Conservation (phyloP, 2,329 filamentous ascomycete species). For the Aspergillus texensis region DNA sequence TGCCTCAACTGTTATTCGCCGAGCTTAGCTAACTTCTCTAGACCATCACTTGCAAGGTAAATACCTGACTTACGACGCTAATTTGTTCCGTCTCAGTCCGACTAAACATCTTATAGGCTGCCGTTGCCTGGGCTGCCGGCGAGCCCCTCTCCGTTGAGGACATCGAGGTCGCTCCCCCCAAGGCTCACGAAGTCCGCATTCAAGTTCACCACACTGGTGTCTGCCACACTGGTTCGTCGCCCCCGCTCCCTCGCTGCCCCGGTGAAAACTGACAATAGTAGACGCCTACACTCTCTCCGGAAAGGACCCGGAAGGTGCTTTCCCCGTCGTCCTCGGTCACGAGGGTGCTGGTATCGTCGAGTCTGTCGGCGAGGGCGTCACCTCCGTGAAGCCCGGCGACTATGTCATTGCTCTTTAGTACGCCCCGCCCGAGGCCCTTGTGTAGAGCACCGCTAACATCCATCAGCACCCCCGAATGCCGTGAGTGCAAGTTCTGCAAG, state of each 20-base stretch:
- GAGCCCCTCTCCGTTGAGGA: constrained; percentile 88
- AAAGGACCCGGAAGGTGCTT: constrained; percentile 94
- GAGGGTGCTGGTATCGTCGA: constrained; percentile 91
- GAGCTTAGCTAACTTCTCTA: constrained; percentile 40
- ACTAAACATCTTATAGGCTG: constrained; percentile 59
- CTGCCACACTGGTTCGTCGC: constrained; percentile 80
- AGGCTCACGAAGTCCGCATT: constrained; percentile 93
- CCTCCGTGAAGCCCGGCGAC: constrained; percentile 90
- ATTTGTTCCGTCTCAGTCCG: neutral
- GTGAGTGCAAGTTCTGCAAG: constrained; percentile 99
- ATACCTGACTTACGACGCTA: neutral
- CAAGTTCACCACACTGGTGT: constrained; percentile 97
- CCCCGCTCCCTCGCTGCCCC: no score
- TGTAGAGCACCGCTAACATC: neutral
- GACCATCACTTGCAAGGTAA: constrained; percentile 88
- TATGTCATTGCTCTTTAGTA: constrained; percentile 88
- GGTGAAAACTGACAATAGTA: constrained; percentile 30
- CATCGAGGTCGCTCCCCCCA: constrained; percentile 85
- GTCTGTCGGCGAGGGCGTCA: constrained; percentile 92
- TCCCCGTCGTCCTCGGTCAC: constrained; percentile 86
- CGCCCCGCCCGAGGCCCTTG: constrained; percentile 32
- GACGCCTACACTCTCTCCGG: constrained; percentile 94
- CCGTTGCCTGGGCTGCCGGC: constrained; percentile 95
- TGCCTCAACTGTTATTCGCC: neutral
- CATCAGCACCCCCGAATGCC: constrained; percentile 87